phyloP scores from a whole-genome alignment of 2,329 filamentous ascomycete genomes.

The Arthrobotrys megalospora region DNA sequence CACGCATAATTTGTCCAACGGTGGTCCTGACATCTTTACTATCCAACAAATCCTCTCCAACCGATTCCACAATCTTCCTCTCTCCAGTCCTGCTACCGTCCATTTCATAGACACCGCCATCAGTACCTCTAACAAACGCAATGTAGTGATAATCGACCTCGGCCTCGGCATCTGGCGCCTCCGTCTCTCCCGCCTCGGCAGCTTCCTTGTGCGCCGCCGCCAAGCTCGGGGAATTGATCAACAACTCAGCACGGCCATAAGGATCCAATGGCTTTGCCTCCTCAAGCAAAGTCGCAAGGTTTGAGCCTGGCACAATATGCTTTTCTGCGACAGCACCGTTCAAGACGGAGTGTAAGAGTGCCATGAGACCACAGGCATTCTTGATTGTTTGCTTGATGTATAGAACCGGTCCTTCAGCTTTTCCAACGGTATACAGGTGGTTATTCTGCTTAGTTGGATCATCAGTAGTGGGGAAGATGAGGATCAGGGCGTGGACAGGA shows the following conservation, averaged over 20 bases:
- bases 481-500: conserved; percentile 87
- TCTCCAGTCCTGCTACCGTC: conserved; percentile 83
- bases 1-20: conserved; percentile 70
- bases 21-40: conserved; percentile 81
- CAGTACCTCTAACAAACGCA: conserved; percentile 87
- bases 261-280: conserved; percentile 80
- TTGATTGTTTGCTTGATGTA: conserved; percentile 97
- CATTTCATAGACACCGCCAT: conserved; percentile 81
- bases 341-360: conserved; percentile 82
- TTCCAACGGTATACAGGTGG: conserved; percentile 70
- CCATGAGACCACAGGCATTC: conserved; percentile 93
- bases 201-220: conserved; percentile 84
- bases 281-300: conserved; percentile 77
- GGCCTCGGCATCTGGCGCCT: conserved; percentile 82
- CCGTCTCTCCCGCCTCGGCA: conserved; percentile 82
- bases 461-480: conserved; percentile 86
- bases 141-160: conserved; percentile 96
- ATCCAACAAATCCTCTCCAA: conserved; percentile 78
- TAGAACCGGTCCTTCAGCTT: conserved; percentile 77
- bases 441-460: conserved; percentile 64
- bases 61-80: conserved; percentile 72
- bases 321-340: conserved; percentile 79
- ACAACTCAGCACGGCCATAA: conserved; percentile 76
- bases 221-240: conserved; percentile 83
- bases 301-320: conserved; percentile 74